Percentiles rank a stretch among this genome's conserved stretches.
These are phyloP conservation scores for Diutina scorzettiae DNA, from an alignment of 1,139 yeast genomes.

Conservation along the genomic window DNA sequence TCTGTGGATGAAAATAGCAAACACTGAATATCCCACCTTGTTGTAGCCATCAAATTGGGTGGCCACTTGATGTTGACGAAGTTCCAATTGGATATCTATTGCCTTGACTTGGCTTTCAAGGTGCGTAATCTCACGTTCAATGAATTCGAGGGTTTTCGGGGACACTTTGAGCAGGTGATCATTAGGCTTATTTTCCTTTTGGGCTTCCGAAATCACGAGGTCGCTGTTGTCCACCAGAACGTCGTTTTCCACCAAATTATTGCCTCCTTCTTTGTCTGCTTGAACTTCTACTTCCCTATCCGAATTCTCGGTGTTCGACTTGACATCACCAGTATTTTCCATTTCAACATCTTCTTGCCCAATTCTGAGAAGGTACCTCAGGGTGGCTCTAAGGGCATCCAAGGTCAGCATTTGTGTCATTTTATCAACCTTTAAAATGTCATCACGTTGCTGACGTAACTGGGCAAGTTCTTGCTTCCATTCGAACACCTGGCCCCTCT, in stretches of 20 bases:
- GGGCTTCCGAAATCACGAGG: neutral
- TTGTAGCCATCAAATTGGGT: conserved; percentile 50
- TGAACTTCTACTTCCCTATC: neutral
- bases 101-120: conserved; percentile 26
- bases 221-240: neutral
- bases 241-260: neutral
- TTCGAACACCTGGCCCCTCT: conserved; percentile 45
- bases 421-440: conserved; percentile 31
- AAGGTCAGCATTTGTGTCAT: conserved; percentile 39
- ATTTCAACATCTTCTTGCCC: conserved; percentile 16
- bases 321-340: conserved; percentile 7
- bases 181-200: neutral
- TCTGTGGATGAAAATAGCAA: conserved; percentile 87
- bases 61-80: conserved; percentile 36
- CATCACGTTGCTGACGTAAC: conserved; percentile 30
- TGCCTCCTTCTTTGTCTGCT: neutral
- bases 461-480: conserved; percentile 49
- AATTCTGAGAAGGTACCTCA: conserved; percentile 23
- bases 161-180: neutral
- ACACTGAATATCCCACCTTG: conserved; percentile 64
- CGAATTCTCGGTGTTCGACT: neutral
- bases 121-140: conserved; percentile 22
- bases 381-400: conserved; percentile 38
- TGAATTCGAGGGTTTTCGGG: conserved; percentile 19
- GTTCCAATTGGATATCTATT: conserved; percentile 26